Conservation (phyloP, 768 basidiomycete genomes). For the Mycena filopes region DNA sequence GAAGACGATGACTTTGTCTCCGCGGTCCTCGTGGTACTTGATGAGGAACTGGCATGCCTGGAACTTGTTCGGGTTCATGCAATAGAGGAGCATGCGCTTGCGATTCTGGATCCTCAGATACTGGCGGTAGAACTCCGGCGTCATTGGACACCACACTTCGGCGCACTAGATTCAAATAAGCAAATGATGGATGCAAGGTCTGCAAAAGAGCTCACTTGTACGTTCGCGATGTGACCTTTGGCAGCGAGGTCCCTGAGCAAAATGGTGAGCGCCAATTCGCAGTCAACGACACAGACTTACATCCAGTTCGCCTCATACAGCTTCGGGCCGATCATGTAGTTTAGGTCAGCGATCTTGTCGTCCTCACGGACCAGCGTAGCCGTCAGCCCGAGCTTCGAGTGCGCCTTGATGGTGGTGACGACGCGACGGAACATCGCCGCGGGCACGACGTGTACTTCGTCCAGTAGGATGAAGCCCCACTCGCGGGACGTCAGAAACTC, state of each 20-base stretch:
- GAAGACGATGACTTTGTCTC: constrained; percentile 99
- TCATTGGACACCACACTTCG: constrained; percentile 99
- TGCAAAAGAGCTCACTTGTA: constrained; percentile 74
- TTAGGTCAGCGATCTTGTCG: constrained; percentile 97
- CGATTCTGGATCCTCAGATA: constrained; percentile 93
- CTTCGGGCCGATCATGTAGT: constrained; percentile 99
- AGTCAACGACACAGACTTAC: constrained; percentile 48
- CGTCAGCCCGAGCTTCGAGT: constrained; percentile 97
- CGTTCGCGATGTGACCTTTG: constrained; percentile 99
- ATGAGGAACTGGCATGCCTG: constrained; percentile 99
- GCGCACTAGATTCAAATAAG: constrained; percentile 74
- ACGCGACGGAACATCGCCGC: constrained; percentile 99
- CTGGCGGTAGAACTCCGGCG: constrained; percentile 98
- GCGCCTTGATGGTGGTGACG: constrained; percentile 98
- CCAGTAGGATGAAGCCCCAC: constrained; percentile 98
- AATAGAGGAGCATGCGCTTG: constrained; percentile 95
- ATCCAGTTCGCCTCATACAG: constrained; percentile 99
- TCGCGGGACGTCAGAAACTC: constrained; percentile 98
- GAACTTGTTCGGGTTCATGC: constrained; percentile 99
- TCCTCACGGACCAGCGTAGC: constrained; percentile 99
- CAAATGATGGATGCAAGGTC: neutral
- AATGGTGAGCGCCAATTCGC: constrained; percentile 27
- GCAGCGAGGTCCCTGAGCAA: constrained; percentile 85
- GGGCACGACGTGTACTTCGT: constrained; percentile 99
- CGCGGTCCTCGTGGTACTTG: constrained; percentile 96